Percentiles rank a stretch among this genome's conserved stretches.
phyloP scores from a whole-genome alignment of 2,329 filamentous ascomycete genomes.

The Colletotrichum higginsianum region DNA sequence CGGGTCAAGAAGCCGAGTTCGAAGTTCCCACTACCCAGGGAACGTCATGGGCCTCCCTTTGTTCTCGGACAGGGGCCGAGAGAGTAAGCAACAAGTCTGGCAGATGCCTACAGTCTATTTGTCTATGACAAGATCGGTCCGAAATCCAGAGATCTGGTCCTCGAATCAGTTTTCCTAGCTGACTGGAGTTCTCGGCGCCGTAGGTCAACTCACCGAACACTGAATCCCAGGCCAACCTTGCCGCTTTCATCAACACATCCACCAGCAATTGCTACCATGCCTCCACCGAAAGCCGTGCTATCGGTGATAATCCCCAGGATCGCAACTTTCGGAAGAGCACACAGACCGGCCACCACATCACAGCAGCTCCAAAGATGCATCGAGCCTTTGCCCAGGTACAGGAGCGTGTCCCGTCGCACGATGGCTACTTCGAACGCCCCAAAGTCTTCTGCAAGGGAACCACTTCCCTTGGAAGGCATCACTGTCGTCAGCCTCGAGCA shows the following conservation, averaged over 20 bases:
- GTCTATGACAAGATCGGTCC: not conserved
- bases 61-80: not conserved
- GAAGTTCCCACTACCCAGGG: not conserved
- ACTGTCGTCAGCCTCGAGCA: conserved; percentile 69
- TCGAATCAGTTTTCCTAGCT: too few relatives aligned
- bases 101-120: not conserved
- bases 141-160: not conserved
- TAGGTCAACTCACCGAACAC: not conserved
- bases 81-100: not conserved
- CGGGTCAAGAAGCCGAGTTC: conserved; percentile 21
- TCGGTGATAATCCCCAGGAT: not conserved
- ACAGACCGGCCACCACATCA: not conserved
- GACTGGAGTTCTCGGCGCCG: not conserved
- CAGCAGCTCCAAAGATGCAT: not conserved
- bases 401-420: not conserved
- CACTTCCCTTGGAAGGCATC: conserved; percentile 55
- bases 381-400: too few relatives aligned
- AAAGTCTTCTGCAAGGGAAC: not conserved
- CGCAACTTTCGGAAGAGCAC: not conserved
- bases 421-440: not conserved
- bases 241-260: not conserved
- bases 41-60: not conserved
- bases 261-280: not conserved
- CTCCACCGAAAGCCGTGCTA: not conserved
- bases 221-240: not conserved